Evolutionary conservation across 768 basidiomycete genomes (phyloP).

Genomic region (Trametopsis cervina): DNA sequence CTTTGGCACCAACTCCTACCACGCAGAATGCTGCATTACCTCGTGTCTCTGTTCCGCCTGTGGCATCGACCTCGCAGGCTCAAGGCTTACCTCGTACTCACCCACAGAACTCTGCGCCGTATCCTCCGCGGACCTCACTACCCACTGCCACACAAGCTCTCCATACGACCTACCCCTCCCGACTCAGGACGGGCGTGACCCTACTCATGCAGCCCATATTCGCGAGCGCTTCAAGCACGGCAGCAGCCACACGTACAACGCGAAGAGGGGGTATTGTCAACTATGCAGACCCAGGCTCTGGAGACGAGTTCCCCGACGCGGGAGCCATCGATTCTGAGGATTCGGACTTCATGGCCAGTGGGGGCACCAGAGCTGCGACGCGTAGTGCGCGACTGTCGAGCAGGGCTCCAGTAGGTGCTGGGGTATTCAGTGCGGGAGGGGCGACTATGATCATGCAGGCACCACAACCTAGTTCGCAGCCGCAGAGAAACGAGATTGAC

Average conservation of each 20-base stretch:
- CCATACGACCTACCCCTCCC: constrained; percentile 78
- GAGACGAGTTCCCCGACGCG: constrained; percentile 74
- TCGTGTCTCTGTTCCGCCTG: constrained; percentile 18
- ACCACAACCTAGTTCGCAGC: constrained; percentile 28
- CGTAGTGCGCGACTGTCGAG: constrained; percentile 22
- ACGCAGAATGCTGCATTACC: constrained; percentile 29
- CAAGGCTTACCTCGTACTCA: constrained; percentile 11
- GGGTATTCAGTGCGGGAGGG: constrained; percentile 48
- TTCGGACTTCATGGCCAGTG: constrained; percentile 70
- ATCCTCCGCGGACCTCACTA: constrained; percentile 28
- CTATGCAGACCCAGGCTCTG: constrained; percentile 82
- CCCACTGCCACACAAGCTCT: constrained; percentile 63
- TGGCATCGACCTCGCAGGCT: constrained; percentile 17
- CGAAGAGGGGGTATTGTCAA: constrained; percentile 71
- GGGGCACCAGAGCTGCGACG: constrained; percentile 50
- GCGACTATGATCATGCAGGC: constrained; percentile 24
- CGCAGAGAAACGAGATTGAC: constrained; percentile 54
- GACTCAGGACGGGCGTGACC: constrained; percentile 85
- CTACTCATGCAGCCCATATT: constrained; percentile 87
- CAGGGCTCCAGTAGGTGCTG: constrained; percentile 30
- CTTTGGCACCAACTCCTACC: constrained; percentile 30
- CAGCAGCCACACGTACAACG: constrained; percentile 33
- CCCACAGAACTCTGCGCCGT: constrained; percentile 1
- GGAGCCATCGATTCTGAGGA: constrained; percentile 82
- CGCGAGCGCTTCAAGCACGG: constrained; percentile 24